Conservation (phyloP, 2,329 filamentous ascomycete genomes). For the Aspergillus candidus region DNA sequence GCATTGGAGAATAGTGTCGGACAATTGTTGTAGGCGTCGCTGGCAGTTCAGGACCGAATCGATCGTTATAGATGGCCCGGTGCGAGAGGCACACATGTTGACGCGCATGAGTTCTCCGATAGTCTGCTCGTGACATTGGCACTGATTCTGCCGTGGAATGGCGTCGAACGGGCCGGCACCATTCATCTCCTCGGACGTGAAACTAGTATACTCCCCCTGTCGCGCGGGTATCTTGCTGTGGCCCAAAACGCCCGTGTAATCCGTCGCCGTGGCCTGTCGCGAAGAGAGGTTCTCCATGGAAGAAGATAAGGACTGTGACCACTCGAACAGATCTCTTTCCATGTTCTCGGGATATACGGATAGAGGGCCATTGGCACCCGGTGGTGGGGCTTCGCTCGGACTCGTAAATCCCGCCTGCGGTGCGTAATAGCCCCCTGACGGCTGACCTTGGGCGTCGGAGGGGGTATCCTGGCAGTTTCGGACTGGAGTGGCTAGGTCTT, state of each 20-base stretch:
- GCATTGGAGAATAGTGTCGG: constrained; percentile 27
- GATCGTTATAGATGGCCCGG: constrained; percentile 16
- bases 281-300: no score
- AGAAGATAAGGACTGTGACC: constrained; percentile 5
- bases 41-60: constrained; percentile 24
- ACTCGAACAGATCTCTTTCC: constrained; percentile 3
- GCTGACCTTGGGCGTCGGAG: neutral
- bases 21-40: constrained; percentile 21
- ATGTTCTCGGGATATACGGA: constrained; percentile 3
- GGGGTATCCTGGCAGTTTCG: neutral
- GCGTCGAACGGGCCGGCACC: neutral
- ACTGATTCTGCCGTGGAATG: constrained; percentile 9
- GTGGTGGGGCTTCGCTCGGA: no score
- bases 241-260: no score
- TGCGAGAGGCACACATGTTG: constrained; percentile 13
- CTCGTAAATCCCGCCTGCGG: no score
- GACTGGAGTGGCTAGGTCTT: constrained; percentile 1
- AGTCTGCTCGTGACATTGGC: constrained; percentile 20
- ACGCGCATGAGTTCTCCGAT: constrained; percentile 20
- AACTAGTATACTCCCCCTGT: constrained; percentile 3
- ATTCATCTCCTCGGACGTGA: constrained; percentile 1
- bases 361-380: neutral
- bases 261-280: no score
- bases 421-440: no score
- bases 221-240: neutral